Evolutionary conservation across 257 asterid genomes (phyloP).

Genomic region (Linderniella brevidens): DNA sequence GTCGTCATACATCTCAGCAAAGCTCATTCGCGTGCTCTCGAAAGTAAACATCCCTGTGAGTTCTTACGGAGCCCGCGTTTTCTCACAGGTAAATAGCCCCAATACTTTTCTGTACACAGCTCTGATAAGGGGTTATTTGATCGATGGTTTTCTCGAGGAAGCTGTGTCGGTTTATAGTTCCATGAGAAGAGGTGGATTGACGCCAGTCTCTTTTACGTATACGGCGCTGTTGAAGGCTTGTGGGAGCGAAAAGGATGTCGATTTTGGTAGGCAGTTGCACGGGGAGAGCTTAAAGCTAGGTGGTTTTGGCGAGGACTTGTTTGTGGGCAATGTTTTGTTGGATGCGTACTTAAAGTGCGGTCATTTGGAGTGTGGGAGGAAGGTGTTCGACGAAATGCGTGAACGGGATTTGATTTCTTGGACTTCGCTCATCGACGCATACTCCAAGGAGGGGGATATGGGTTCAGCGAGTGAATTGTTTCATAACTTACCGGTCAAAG

Average conservation of each 20-base stretch:
- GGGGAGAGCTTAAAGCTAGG: constrained; percentile 60
- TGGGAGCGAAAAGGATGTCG: constrained; percentile 15
- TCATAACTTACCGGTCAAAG: constrained; percentile 35
- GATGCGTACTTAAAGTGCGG: constrained; percentile 63
- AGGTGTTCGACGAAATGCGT: constrained; percentile 77
- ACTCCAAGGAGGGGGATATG: constrained; percentile 47
- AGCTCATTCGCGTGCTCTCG: constrained; percentile 52
- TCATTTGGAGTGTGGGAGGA: constrained; percentile 30
- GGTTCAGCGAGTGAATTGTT: constrained; percentile 39
- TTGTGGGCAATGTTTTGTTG: constrained; percentile 39
- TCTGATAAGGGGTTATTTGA: constrained; percentile 42
- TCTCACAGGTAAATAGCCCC: constrained; percentile 35
- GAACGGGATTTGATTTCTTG: constrained; percentile 43
- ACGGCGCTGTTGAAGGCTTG: constrained; percentile 50
- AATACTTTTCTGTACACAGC: constrained; percentile 74
- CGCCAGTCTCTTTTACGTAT: constrained; percentile 64
- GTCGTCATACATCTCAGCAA: constrained; percentile 47
- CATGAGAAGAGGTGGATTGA: constrained; percentile 35
- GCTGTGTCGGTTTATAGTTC: constrained; percentile 32
- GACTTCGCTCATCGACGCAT: constrained; percentile 55
- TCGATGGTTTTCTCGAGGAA: constrained; percentile 25
- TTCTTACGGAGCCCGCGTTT: constrained; percentile 32
- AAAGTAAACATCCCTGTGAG: constrained; percentile 27
- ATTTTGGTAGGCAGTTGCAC: constrained; percentile 50
- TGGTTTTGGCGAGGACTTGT: constrained; percentile 41